Conservation (phyloP, 345 rosid species). For the Corymbia maculata region DNA sequence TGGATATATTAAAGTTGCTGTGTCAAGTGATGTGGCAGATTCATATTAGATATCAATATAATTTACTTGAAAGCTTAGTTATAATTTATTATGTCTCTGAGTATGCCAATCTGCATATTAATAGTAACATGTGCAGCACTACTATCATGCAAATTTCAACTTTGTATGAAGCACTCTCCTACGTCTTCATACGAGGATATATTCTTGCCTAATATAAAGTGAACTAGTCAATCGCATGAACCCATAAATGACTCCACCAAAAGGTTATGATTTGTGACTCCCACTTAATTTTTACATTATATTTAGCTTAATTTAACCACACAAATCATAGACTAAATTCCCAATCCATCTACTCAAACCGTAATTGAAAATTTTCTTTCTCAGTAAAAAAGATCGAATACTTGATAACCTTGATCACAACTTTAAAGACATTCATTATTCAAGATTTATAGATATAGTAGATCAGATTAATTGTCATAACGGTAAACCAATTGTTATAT, state of each 20-base stretch:
- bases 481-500: neutral
- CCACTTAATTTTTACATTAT: neutral
- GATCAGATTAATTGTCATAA: neutral
- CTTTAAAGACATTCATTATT: neutral
- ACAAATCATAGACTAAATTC: neutral
- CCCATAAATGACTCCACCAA: neutral
- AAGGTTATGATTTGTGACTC: neutral
- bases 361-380: neutral
- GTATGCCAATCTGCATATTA: neutral
- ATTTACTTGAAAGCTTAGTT: neutral
- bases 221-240: neutral
- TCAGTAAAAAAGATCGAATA: neutral
- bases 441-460: neutral
- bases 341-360: neutral
- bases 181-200: neutral
- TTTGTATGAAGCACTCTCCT: neutral
- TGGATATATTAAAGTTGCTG: neutral
- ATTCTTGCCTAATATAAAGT: neutral
- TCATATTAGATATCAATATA: neutral
- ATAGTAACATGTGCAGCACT: neutral
- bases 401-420: neutral
- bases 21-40: neutral
- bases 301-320: neutral
- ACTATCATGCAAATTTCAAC: neutral
- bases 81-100: neutral